A percentile compares a stretch with the other conserved stretches of the same genome.
Conservation (phyloP, 148 eudicot species). For the Rhododendron griersonianum region DNA sequence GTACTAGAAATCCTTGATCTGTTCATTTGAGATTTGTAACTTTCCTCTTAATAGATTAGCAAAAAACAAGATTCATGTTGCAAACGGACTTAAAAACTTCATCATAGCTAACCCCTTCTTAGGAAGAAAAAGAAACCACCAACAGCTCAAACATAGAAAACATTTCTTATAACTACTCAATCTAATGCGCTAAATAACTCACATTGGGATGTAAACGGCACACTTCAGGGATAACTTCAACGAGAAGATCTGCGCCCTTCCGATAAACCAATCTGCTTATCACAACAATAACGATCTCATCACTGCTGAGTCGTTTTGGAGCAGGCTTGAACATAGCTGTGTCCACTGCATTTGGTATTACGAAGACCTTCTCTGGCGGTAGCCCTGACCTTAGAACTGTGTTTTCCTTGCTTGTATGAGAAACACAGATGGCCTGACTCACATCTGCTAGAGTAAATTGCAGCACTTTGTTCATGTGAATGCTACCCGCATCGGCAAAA, state of each 20-base stretch:
- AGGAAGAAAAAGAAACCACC: conserved; percentile 2
- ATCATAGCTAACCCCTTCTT: background rate
- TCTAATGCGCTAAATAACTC: conserved; percentile 27
- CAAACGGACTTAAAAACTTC: background rate
- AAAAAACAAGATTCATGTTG: background rate
- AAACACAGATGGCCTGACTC: conserved; percentile 90
- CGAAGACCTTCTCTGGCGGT: conserved; percentile 85
- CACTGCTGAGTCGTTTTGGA: conserved; percentile 48
- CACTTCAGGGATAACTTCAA: conserved; percentile 97
- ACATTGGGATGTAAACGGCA: conserved; percentile 84
- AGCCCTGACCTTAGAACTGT: conserved; percentile 89
- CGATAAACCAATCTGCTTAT: conserved; percentile 95
- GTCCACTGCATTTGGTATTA: conserved; percentile 97
- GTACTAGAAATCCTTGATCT: background rate
- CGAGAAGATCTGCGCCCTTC: conserved; percentile 96
- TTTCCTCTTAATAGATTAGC: background rate
- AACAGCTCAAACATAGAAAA: background rate
- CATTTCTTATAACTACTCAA: background rate
- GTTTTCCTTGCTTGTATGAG: conserved; percentile 98
- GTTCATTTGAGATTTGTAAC: background rate
- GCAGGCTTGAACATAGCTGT: conserved; percentile 97
- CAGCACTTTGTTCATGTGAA: conserved; percentile 96
- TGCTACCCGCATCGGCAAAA: conserved; percentile 91
- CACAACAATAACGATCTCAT: conserved; percentile 81
- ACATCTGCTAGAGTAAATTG: conserved; percentile 95